Percentiles rank a stretch among this genome's conserved stretches.
These are phyloP conservation scores for Luffa aegyptiaca DNA, from an alignment of 306 rosid species.

Conservation along the genomic window DNA sequence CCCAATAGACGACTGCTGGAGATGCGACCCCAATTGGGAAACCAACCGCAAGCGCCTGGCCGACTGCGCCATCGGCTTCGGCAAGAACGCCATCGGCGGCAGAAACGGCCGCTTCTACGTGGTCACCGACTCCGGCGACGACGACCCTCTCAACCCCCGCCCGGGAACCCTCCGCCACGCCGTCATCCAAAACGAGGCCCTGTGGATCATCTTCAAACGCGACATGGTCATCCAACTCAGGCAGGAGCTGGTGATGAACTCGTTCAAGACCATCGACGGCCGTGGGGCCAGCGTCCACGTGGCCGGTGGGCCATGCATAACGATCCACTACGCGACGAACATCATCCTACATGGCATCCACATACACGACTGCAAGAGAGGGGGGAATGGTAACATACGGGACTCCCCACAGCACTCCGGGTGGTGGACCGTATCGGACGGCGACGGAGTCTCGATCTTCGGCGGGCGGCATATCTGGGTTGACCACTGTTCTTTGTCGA, in stretches of 20 bases:
- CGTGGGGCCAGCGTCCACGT: constrained; percentile 87
- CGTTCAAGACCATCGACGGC: constrained; percentile 83
- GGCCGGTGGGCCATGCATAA: constrained; percentile 66
- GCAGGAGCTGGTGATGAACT: constrained; percentile 70
- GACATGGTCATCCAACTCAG: constrained; percentile 64
- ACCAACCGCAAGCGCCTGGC: constrained; percentile 63
- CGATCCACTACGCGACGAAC: constrained; percentile 57
- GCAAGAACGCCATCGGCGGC: constrained; percentile 75
- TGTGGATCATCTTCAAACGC: constrained; percentile 77
- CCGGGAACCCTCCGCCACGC: constrained; percentile 72
- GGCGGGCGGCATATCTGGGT: constrained; percentile 55
- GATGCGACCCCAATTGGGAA: constrained; percentile 72
- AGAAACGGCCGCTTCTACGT: constrained; percentile 53
- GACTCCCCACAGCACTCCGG: constrained; percentile 67
- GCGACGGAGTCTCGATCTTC: constrained; percentile 69
- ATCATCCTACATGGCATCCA: constrained; percentile 71
- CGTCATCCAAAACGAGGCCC: constrained; percentile 71
- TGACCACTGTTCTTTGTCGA: constrained; percentile 72
- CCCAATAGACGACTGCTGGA: constrained; percentile 90
- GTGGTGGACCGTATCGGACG: constrained; percentile 67
- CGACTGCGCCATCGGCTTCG: constrained; percentile 83
- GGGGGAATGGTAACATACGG: constrained; percentile 44
- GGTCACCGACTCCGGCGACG: constrained; percentile 52
- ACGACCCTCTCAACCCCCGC: constrained; percentile 51
- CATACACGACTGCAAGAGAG: constrained; percentile 74